Evolutionary conservation across 768 basidiomycete species (phyloP).

Genomic region (Kwoniella mangroviensis): DNA sequence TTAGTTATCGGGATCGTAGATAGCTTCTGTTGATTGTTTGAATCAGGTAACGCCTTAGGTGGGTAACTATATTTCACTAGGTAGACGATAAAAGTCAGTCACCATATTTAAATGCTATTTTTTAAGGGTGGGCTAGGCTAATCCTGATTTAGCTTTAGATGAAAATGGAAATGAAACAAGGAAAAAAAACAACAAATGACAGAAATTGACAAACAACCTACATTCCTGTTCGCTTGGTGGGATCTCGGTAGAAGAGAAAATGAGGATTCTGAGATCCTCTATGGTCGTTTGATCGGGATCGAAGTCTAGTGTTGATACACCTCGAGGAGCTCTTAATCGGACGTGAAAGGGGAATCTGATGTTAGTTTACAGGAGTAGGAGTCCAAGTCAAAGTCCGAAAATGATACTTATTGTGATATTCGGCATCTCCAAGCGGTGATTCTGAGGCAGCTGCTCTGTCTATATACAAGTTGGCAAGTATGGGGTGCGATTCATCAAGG

Average conservation of each 20-base stretch:
- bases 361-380: neutral
- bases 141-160: too few species aligned
- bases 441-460: too few species aligned
- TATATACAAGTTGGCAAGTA: too few species aligned
- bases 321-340: constrained; percentile 82
- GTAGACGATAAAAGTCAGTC: neutral
- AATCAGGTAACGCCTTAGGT: constrained; percentile 70
- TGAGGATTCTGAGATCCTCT: constrained; percentile 73
- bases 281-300: constrained; percentile 68
- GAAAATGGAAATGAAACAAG: neutral
- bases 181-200: neutral
- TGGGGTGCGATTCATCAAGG: too few species aligned
- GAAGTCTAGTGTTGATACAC: constrained; percentile 76
- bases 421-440: neutral
- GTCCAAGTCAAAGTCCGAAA: neutral
- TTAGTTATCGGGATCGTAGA: constrained; percentile 73
- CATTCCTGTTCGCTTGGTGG: constrained; percentile 76
- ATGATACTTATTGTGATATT: constrained; percentile 23
- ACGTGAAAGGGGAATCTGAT: constrained; percentile 54
- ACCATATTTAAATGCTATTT: neutral
- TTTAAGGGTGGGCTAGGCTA: neutral
- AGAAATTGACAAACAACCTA: constrained; percentile 48
- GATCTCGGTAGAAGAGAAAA: constrained; percentile 71
- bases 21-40: constrained; percentile 58
- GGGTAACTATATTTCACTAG: constrained; percentile 72